Percentiles rank a stretch among this genome's conserved stretches.
Evolutionary conservation across 176 grass and related monocot genomes (phyloP).

Genomic region (Areca catechu): DNA sequence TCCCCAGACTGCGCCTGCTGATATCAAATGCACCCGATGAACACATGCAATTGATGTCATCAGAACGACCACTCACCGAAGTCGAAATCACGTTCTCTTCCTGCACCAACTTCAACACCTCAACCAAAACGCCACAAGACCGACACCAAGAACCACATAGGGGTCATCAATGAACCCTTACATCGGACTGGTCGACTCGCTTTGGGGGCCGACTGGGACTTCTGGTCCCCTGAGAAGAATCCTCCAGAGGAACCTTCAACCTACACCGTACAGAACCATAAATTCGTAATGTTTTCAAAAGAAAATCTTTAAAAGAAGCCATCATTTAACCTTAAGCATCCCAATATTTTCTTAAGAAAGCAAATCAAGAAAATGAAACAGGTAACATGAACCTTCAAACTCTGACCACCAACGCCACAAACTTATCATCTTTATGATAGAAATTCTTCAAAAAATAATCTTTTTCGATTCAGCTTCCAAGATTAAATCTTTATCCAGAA

Average conservation of each 20-base stretch:
- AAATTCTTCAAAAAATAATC: not conserved
- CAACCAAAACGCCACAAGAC: not conserved
- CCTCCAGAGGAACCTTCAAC: slow-evolving; percentile 71
- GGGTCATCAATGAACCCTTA: slow-evolving; percentile 29
- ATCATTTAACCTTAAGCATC: not conserved
- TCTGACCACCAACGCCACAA: too few relatives aligned
- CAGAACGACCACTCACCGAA: slow-evolving; percentile 58
- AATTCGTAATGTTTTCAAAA: slow-evolving; percentile 1
- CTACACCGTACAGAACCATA: slow-evolving; percentile 25
- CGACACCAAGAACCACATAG: not conserved
- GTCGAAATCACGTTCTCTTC: slow-evolving; percentile 51
- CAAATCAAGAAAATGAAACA: too few relatives aligned
- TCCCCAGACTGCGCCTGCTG: slow-evolving; percentile 45
- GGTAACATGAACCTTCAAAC: too few relatives aligned
- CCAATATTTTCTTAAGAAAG: not conserved
- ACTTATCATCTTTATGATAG: too few relatives aligned
- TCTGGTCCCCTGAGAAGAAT: slow-evolving; percentile 55
- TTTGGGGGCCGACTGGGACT: slow-evolving; percentile 55
- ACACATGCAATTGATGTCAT: slow-evolving; percentile 51
- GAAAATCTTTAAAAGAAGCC: not conserved
- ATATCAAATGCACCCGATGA: slow-evolving; percentile 52
- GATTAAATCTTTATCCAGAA: not conserved
- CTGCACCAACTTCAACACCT: slow-evolving; percentile 30
- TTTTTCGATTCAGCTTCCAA: not conserved
- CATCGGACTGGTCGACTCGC: slow-evolving; percentile 44